A percentile compares a stretch with the other conserved stretches of the same genome.
Conservation (phyloP, 306 rosid genomes). For the Abrus precatorius region DNA sequence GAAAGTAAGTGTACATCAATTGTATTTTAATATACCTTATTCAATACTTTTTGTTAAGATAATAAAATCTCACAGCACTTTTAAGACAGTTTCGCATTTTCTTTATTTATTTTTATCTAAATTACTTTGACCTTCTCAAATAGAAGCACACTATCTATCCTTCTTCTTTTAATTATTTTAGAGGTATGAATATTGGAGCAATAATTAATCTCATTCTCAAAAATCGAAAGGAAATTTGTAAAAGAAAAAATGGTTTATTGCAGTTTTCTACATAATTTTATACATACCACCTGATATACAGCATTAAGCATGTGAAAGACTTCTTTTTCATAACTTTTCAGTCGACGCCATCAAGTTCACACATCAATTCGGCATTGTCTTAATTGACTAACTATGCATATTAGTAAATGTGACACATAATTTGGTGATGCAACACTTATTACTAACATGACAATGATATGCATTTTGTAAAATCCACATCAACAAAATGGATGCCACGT, state of each 20-base stretch:
- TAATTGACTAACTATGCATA: background rate
- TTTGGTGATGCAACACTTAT: slow-evolving; percentile 25
- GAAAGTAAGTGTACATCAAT: no score
- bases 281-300: no score
- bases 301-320: background rate
- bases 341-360: background rate
- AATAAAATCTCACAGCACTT: no score
- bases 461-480: slow-evolving; percentile 6
- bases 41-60: no score
- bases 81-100: no score
- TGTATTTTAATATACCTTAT: no score
- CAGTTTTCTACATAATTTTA: background rate
- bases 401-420: slow-evolving; percentile 6
- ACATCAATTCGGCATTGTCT: background rate
- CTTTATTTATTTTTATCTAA: background rate
- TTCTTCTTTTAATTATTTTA: background rate
- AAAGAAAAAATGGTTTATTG: background rate
- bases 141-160: background rate
- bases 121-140: slow-evolving; percentile 1
- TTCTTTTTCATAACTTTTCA: background rate
- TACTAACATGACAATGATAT: slow-evolving; percentile 10
- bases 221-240: background rate
- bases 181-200: background rate
- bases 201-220: slow-evolving; percentile 4
- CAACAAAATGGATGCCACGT: slow-evolving; percentile 2